Percentiles rank a stretch among this genome's conserved stretches.
These are phyloP conservation scores for Coccomyxa sp. DNA, from an alignment of 139 green algal genomes.

Conservation along the genomic window DNA sequence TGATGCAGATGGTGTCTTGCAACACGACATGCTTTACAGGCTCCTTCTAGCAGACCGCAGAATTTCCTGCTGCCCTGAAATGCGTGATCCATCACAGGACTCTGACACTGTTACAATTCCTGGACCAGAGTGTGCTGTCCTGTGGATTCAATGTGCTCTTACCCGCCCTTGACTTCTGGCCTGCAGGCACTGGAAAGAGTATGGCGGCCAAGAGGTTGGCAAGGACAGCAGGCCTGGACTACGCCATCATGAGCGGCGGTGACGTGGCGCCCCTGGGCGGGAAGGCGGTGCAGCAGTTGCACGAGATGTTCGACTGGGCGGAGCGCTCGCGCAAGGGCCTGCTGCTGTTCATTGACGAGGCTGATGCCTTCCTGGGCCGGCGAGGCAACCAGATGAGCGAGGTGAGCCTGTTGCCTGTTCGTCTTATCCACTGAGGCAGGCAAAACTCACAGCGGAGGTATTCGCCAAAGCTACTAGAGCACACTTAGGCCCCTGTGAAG, in stretches of 20 bases:
- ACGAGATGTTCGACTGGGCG: conserved; percentile 98
- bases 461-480: too few relatives aligned
- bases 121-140: too few relatives aligned
- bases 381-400: conserved; percentile 83
- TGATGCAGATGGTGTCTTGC: too few relatives aligned
- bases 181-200: conserved; percentile 87
- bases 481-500: too few relatives aligned
- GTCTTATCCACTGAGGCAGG: background rate
- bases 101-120: too few relatives aligned
- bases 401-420: conserved; percentile 8
- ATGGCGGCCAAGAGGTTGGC: conserved; percentile 96
- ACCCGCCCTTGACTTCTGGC: too few relatives aligned
- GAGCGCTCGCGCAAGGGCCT: conserved; percentile 75
- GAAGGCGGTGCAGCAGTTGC: conserved; percentile 91
- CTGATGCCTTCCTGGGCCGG: conserved; percentile 94
- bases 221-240: conserved; percentile 90
- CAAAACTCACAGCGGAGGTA: too few relatives aligned
- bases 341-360: conserved; percentile 96
- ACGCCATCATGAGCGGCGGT: conserved; percentile 95
- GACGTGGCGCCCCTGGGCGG: conserved; percentile 90
- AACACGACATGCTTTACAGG: too few relatives aligned
- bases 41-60: too few relatives aligned
- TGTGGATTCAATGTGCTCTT: too few relatives aligned
- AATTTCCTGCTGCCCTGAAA: too few relatives aligned
- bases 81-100: too few relatives aligned